Conservation (phyloP, 192 early-diverging fungal species). For the Podila minutissima region DNA sequence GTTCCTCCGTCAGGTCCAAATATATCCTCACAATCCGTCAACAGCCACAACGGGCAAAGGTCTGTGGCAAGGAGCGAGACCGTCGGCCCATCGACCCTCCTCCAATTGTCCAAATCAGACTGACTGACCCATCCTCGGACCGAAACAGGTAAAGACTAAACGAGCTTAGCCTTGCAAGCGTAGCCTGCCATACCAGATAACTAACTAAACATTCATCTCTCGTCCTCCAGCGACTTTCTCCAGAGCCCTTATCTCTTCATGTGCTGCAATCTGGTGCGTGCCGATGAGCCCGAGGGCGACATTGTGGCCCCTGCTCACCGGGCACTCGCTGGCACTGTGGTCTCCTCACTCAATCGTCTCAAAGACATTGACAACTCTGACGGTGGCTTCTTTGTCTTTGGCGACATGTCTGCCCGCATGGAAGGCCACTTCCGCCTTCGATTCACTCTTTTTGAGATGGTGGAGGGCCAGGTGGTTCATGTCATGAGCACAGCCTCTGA, state of each 20-base stretch:
- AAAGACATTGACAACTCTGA: slow-evolving; percentile 86
- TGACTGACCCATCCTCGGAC: slow-evolving; percentile 37
- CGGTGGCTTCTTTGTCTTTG: slow-evolving; percentile 95
- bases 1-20: slow-evolving; percentile 14
- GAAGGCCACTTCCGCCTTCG: slow-evolving; percentile 84
- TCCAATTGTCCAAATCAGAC: slow-evolving; percentile 70
- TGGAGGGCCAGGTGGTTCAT: slow-evolving; percentile 55
- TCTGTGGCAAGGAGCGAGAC: slow-evolving; percentile 93
- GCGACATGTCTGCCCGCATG: slow-evolving; percentile 86
- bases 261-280: slow-evolving; percentile 87
- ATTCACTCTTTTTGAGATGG: slow-evolving; percentile 92
- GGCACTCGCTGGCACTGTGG: slow-evolving; percentile 87
- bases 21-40: slow-evolving; percentile 77
- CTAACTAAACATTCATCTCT: background rate
- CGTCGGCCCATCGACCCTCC: slow-evolving; percentile 83
- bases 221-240: slow-evolving; percentile 46
- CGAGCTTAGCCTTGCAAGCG: background rate
- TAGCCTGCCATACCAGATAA: background rate
- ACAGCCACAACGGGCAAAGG: slow-evolving; percentile 85
- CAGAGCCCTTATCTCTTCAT: slow-evolving; percentile 94
- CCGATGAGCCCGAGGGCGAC: slow-evolving; percentile 73
- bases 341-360: slow-evolving; percentile 87
- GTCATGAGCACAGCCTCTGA: slow-evolving; percentile 80
- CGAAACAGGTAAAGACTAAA: slow-evolving; percentile 27
- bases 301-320: slow-evolving; percentile 74